These are phyloP conservation scores for Pisolithus sp. DNA, from an alignment of 768 basidiomycete genomes.

Conservation along the genomic window DNA sequence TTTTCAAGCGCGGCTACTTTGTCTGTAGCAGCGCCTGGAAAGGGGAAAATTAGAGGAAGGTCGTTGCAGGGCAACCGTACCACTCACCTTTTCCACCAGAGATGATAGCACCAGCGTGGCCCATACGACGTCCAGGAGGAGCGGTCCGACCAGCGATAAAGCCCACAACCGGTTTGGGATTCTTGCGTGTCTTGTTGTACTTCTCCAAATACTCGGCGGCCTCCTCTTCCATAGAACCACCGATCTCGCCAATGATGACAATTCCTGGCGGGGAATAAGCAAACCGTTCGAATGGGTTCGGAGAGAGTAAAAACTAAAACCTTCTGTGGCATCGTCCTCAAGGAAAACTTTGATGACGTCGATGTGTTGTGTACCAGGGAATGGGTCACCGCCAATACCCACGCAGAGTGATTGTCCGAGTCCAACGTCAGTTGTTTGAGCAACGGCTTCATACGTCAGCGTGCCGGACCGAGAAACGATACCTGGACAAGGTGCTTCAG, in stretches of 20 bases:
- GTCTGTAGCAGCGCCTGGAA: constrained; percentile 77
- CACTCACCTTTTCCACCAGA: constrained; percentile 87
- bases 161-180: constrained; percentile 93
- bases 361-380: constrained; percentile 92
- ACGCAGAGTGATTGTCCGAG: constrained; percentile 95
- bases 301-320: constrained; percentile 36
- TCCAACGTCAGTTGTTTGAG: constrained; percentile 92
- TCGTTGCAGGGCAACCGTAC: neutral
- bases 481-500: constrained; percentile 36
- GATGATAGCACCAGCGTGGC: constrained; percentile 97
- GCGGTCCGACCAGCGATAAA: constrained; percentile 99
- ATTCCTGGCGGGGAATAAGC: constrained; percentile 52
- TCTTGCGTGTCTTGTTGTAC: constrained; percentile 81
- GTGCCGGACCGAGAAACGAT: constrained; percentile 96
- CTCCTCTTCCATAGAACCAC: constrained; percentile 98
- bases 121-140: constrained; percentile 97
- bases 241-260: constrained; percentile 98
- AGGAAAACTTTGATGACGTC: constrained; percentile 97
- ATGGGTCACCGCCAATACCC: constrained; percentile 96
- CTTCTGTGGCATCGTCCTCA: constrained; percentile 89
- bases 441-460: constrained; percentile 97
- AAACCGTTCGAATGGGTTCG: neutral
- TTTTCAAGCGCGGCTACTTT: constrained; percentile 87
- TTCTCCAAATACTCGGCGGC: constrained; percentile 93
- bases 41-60: neutral